Base-by-base conservation (phyloP, 208 protist species). In the Acanthamoeba quina region DNA sequence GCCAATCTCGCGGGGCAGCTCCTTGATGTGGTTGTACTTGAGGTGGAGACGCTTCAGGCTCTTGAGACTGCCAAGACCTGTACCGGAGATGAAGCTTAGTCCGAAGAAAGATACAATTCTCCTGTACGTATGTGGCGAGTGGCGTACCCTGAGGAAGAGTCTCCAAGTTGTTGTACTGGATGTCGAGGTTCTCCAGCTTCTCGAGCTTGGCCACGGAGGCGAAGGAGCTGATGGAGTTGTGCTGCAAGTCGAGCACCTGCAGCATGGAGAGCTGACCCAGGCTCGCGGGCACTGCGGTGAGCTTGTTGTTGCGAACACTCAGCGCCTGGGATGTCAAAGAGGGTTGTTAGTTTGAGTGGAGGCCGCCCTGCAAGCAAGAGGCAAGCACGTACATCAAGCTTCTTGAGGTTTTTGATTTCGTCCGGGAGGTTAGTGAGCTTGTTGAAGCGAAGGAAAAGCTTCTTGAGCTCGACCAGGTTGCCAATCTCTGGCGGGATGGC, bases 361-460 rank as follows among this genome's bases (percentile, higher is more conserved):
- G 19, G 49, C 34, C 41, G 26, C 5, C 31, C 26, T 13, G 17
- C 5, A 49, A 83, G 21, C 74, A 31, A 34, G 34, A n/a, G 26
- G 60, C 29, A 52, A 17, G 82, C 47, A 13, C 89, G 85, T 44
- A 86, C 80, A 9, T 94, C 66, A 21, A 95, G 64, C 60, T 62
- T 94, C 56, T 37, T 85, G 49, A 92, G 47, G n/a, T 54, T 74
- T 49, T 78, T 92, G n/a, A 95, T 68, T 78, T 95, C 94, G 37
- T 88, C 41, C 47, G 94, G 94, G 17, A 95, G 76, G 21, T n/a
- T 62, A 34, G 47, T 64, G 34, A 95, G 90, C 49, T 94, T 74
- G 94, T 95, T 95, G 92, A 95, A 95, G 29, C 94, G 60, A 2
- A 95, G 85, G 78, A 94, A 82, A 15, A 95, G 56, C 90, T 95